Conservation (phyloP, 2,329 filamentous ascomycete species). For the Xylaria sp. region DNA sequence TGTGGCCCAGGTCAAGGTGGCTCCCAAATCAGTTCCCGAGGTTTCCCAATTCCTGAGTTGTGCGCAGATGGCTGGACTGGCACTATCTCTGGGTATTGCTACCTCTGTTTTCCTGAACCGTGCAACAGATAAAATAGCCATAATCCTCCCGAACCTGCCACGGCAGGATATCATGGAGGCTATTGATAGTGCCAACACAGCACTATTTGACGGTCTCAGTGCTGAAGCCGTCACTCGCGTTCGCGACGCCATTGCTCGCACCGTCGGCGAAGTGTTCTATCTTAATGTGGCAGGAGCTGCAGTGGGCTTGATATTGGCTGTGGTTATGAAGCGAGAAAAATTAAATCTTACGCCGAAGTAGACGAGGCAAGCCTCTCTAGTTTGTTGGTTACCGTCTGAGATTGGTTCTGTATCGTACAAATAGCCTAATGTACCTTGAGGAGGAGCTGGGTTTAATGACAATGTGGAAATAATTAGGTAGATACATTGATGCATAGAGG, state of each 20-base stretch:
- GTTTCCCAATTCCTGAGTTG: slow-evolving; percentile 30
- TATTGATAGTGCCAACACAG: slow-evolving; percentile 20
- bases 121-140: slow-evolving; percentile 27
- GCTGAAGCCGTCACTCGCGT: background rate
- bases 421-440: background rate
- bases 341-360: slow-evolving; percentile 11
- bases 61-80: slow-evolving; percentile 35
- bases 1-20: slow-evolving; percentile 30
- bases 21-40: background rate
- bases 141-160: slow-evolving; percentile 18
- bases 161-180: slow-evolving; percentile 15
- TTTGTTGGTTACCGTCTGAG: background rate
- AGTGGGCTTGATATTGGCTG: slow-evolving; percentile 4
- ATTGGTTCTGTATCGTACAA: background rate
- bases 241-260: slow-evolving; percentile 12
- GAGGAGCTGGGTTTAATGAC: too few species aligned
- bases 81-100: slow-evolving; percentile 32
- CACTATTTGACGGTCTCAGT: slow-evolving; percentile 2
- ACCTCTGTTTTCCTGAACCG: slow-evolving; percentile 35
- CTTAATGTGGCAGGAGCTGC: slow-evolving; percentile 29
- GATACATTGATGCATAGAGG: too few species aligned
- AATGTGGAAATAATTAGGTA: too few species aligned
- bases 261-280: slow-evolving; percentile 28
- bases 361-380: background rate
- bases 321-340: slow-evolving; percentile 23